Percentiles rank a stretch among this genome's conserved stretches.
Conservation (phyloP, 805 yeast genomes). For the Danielia reshetovae region DNA sequence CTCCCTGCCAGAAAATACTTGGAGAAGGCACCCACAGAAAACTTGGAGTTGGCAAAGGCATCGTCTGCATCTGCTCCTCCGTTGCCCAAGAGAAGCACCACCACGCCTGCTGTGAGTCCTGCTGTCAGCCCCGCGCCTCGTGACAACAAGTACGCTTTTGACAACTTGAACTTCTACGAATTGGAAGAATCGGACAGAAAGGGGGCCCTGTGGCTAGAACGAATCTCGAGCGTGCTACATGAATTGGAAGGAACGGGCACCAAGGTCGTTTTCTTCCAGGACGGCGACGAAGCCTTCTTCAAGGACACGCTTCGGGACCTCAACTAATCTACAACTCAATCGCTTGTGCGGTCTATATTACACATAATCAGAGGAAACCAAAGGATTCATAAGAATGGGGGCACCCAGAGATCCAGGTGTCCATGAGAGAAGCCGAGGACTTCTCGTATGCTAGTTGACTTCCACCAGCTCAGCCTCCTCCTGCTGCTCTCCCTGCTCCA, state of each 20-base stretch:
- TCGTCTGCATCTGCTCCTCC: conserved; percentile 24
- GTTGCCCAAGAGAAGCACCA: conserved; percentile 22
- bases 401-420: no score
- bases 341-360: conserved; percentile 5
- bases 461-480: neutral
- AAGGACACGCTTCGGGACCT: conserved; percentile 14
- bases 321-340: neutral
- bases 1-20: conserved; percentile 23
- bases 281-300: conserved; percentile 33
- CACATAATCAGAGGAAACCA: conserved; percentile 4
- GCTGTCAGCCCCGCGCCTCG: conserved; percentile 6
- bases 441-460: conserved; percentile 1
- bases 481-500: neutral
- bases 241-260: conserved; percentile 26
- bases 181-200: conserved; percentile 33
- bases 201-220: conserved; percentile 37
- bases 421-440: conserved; percentile 1
- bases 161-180: conserved; percentile 26
- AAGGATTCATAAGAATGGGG: no score
- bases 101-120: conserved; percentile 15
- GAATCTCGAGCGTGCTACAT: conserved; percentile 28
- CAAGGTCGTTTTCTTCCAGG: conserved; percentile 29
- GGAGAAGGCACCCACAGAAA: neutral
- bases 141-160: conserved; percentile 14
- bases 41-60: neutral